Conservation (phyloP, 2,329 filamentous ascomycete species). For the Xylariales sp. region DNA sequence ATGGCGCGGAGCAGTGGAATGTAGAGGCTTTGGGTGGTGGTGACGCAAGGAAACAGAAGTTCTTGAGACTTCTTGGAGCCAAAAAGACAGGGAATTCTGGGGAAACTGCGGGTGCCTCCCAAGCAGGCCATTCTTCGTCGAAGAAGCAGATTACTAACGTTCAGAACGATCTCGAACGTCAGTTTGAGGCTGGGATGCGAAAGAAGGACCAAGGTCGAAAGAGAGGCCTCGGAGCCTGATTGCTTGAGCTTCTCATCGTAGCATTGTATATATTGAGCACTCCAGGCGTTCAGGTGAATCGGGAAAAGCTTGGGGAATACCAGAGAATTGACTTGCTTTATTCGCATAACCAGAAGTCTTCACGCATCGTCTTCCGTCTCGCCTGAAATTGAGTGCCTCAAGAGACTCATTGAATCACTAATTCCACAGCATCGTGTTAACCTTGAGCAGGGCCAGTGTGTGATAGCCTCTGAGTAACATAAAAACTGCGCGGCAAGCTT, state of each 20-base stretch:
- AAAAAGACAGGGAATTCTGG: slow-evolving; percentile 32
- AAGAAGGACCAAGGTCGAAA: slow-evolving; percentile 49
- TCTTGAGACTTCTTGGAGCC: slow-evolving; percentile 51
- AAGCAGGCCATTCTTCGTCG: slow-evolving; percentile 13
- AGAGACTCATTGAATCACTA: too few species aligned
- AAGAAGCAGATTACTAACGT: slow-evolving; percentile 22
- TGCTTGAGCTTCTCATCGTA: slow-evolving; percentile 29
- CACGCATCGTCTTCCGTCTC: too few species aligned
- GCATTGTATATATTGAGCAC: neutral
- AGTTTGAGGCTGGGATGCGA: slow-evolving; percentile 52
- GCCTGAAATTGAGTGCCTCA: too few species aligned
- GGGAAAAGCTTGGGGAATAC: too few species aligned
- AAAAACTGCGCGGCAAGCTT: too few species aligned
- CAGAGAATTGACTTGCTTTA: too few species aligned
- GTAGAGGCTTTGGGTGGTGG: slow-evolving; percentile 48
- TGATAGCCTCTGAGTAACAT: too few species aligned
- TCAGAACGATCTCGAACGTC: slow-evolving; percentile 50
- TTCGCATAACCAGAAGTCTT: too few species aligned
- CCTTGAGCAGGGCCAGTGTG: too few species aligned
- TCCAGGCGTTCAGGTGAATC: too few species aligned
- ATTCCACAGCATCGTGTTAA: too few species aligned
- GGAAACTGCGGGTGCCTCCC: slow-evolving; percentile 10
- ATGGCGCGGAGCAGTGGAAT: slow-evolving; percentile 44
- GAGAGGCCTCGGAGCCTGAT: slow-evolving; percentile 48
- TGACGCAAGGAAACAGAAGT: slow-evolving; percentile 48